Evolutionary conservation across 2,329 filamentous ascomycete genomes (phyloP), one percentile per base, ranked within the genome.

Genomic region (Trichoderma asperellum): DNA sequence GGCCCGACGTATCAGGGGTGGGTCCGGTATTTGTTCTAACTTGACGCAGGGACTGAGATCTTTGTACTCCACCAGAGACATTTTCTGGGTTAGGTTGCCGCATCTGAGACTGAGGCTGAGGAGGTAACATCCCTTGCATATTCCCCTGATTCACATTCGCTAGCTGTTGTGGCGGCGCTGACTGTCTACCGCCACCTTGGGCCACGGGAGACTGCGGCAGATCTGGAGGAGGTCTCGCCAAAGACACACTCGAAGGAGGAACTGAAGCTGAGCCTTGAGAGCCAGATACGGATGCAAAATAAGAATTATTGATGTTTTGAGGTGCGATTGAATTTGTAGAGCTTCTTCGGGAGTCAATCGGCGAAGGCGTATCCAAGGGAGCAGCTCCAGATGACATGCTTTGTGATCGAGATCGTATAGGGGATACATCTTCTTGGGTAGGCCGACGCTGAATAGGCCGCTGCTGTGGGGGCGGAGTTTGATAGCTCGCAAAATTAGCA

Each of bases 361-460:
- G 71, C 1, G 72, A 71, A 0, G 72, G 71, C 5, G 72, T 72
- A 14, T 68, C 64, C 21, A 73, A 14, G 24, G 71, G 64, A 52
- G 59, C 27, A 12, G 53, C 60, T 37, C 55, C 58, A 0, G 72
- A 73, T 2, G 72, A 71, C 27, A 68, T 61, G 27, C 73, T 72
- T 43, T 72, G 69, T 0, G 68, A 67, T 34, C 73, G 69, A 18
- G 70, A 47, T 10, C 69, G 69, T 16, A 68, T 47, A 10, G 72
- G 70, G 18, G 70, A 72, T 21, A 72, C 57, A 10, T 71, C 68
- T 21, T 68, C 66, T 37, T 66, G 62, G 11, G 53, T 70, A 14
- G 68, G 67, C 12, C 53, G 68, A 7, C 69, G 68, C 24, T 67
- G 68, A 18, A 65, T 27, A 12, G 40, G 63, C 60, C 60, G 60